A percentile compares a stretch with the other conserved stretches of the same genome.
phyloP scores from a whole-genome alignment of 768 basidiomycete species.

The Tylopilus vinaceipallidus region DNA sequence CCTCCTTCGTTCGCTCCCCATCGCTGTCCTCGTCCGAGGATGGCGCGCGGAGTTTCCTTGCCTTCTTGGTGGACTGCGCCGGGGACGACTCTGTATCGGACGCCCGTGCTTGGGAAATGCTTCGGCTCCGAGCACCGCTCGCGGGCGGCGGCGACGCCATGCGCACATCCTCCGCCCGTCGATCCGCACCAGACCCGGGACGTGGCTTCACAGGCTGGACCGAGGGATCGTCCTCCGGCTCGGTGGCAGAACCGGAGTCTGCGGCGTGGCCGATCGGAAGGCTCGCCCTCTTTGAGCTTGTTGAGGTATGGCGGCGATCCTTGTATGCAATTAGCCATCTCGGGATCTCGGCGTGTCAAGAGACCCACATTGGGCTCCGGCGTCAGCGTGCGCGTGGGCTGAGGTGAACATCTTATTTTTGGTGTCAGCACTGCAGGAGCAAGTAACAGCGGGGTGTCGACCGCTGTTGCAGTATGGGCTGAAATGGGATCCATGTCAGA shows the following conservation, averaged over 20 bases:
- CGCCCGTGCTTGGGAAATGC: constrained; percentile 21
- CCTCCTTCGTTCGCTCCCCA: constrained; percentile 43
- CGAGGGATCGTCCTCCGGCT: constrained; percentile 24
- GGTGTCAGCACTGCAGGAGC: constrained; percentile 14
- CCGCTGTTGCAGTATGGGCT: constrained; percentile 54
- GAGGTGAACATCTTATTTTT: constrained; percentile 12
- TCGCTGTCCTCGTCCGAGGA: constrained; percentile 62
- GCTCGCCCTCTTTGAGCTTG: constrained; percentile 5
- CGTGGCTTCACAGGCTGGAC: constrained; percentile 1
- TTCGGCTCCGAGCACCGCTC: constrained; percentile 23
- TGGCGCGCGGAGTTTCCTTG: constrained; percentile 34
- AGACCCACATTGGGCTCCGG: constrained; percentile 22
- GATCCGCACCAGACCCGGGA: constrained; percentile 9
- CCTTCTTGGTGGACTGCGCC: constrained; percentile 48
- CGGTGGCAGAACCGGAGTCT: constrained; percentile 29
- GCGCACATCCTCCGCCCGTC: constrained; percentile 9
- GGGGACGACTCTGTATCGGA: constrained; percentile 55
- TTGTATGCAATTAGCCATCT: constrained; percentile 13
- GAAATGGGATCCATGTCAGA: constrained; percentile 15
- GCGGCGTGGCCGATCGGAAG: constrained; percentile 14
- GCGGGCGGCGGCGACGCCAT: constrained; percentile 22
- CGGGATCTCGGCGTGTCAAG: constrained; percentile 1
- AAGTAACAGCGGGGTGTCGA: constrained; percentile 45
- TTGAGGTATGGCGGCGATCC: constrained; percentile 9
- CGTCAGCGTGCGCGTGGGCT: constrained; percentile 6